Evolutionary conservation across 345 rosid genomes (phyloP), one percentile per base, ranked within the genome.

Genomic region (Litchi chinensis): DNA sequence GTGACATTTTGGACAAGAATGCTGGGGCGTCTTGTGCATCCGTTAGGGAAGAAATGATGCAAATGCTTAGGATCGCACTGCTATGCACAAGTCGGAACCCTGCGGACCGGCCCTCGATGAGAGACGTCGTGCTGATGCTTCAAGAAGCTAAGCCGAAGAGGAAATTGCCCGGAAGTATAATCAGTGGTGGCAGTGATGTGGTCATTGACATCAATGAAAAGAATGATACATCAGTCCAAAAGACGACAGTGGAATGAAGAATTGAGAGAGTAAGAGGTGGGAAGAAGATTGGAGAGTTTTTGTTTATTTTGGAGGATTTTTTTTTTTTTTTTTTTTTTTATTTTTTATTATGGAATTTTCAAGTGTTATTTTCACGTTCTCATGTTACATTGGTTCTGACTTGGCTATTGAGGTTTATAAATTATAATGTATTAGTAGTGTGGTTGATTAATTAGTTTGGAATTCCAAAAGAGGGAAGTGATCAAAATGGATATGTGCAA

Each of bases 71-170:
- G 71, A 95, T 97, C 43, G 98, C 99, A 5, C 68, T 94, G 89
- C 83, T 92, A 1, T 97, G 99, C 83, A 97, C 97, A 0, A 86
- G 93, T 67, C 83, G 87, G 32, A 94, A 89, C 77, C 99, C 98
- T 18, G 91, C 87, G 0, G 98, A 97, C 69, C 91, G 99, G 32
- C 99, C 99, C 1, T 89, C 98, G 0, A 97, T 97, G 99, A 92
- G 99, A 86, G 98, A 97, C 41, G 99, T 93, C 5, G 88, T 97
- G 84, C 26, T 91, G 86, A 94, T 97, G 93, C 88, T 97, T 50
- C 95, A 94, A 79, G 98, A 87, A 86, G 98, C 97, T 4, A 90
- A 91, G 85, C 99, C 99, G 4, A 89, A 92, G 85, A 84, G 99
- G 87, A 97, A 97, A 74, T 69, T 84, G 39, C 77, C 84, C 7